Base-by-base conservation (phyloP, 352 stramenopile genomes). In the Phytophthora palmivora region DNA sequence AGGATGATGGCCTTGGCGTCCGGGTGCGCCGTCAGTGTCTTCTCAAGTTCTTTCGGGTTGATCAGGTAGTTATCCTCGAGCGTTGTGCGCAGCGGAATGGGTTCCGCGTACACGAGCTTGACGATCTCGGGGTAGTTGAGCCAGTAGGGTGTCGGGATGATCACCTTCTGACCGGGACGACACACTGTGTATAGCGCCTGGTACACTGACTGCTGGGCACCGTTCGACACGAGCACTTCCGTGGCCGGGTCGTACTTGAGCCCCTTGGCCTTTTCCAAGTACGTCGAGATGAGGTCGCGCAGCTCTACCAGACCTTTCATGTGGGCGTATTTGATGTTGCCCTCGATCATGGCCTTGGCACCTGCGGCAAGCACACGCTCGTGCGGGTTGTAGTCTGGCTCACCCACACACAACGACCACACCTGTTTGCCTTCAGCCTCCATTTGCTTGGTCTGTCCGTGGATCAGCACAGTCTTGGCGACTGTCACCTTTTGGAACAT, bases 111-210 rank as follows among this genome's bases (percentile, higher is more conserved):
- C 5, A 91, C 87, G 26, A 98, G 79, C 52, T 89, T 85, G 18
- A 94, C 91, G 71, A 99, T 99, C 74, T 98, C 94, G 5, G 94
- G 94, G 84, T 99, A 99, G 28, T 84, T 97, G 11, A 97, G 91
- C 96, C 96, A 99, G 80, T 98, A 99, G 3, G 97, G 97, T 33
- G 95, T 92, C 28, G 97, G 96, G 39, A 99, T 92, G 41, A 99
- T 80, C 1, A 99, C 97, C 64, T 97, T 88, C 70, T 99, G 95
- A 4, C 95, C 95, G 5, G 83, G 77, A 7, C 88, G 83, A 54
- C 81, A 97, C 9, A 97, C 71, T 0, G 93, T 88, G 47, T 98
- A 74, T 0, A 98, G 68, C 12, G 90, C 89, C 67, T 98, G 89
- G 73, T 94, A 98, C 4, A 98, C 86, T 24, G 78, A 87, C 71